Evolutionary conservation across 2,329 filamentous ascomycete genomes (phyloP).

Genomic region (Paecilomyces variotii): DNA sequence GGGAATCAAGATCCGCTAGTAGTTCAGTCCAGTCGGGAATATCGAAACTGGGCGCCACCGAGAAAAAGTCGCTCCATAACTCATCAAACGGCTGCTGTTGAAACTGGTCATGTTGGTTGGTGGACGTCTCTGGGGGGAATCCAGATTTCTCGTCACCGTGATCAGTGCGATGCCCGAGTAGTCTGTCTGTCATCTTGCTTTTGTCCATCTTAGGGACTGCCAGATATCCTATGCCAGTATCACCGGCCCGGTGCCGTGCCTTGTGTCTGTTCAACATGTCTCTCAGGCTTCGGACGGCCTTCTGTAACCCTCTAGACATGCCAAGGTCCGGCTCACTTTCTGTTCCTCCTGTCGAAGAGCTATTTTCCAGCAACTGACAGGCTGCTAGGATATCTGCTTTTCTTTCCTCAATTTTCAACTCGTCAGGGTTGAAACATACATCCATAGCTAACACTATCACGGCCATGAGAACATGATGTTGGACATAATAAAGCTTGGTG

Average conservation of each 20-base stretch:
- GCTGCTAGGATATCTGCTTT: background rate
- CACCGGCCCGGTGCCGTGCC: background rate
- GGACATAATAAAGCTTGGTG: background rate
- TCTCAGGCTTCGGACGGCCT: background rate
- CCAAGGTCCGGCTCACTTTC: background rate
- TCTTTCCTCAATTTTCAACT: background rate
- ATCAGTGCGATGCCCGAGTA: background rate
- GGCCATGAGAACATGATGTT: background rate
- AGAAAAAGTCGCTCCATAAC: background rate
- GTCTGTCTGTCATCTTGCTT: background rate
- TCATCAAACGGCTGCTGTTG: background rate
- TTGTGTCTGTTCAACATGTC: background rate
- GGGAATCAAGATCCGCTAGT: background rate
- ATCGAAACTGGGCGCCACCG: background rate
- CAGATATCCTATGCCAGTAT: background rate
- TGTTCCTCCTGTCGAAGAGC: background rate
- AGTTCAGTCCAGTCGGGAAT: background rate
- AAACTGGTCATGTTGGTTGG: background rate
- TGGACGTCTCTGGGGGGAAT: background rate
- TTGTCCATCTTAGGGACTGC: background rate
- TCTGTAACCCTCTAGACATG: background rate
- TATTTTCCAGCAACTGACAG: background rate
- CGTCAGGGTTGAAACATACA: background rate
- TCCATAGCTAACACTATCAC: background rate
- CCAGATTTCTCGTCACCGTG: background rate